Evolutionary conservation across 2,329 filamentous ascomycete species (phyloP), one percentile per base, ranked within the genome.

Genomic region (Fusarium sp.): DNA sequence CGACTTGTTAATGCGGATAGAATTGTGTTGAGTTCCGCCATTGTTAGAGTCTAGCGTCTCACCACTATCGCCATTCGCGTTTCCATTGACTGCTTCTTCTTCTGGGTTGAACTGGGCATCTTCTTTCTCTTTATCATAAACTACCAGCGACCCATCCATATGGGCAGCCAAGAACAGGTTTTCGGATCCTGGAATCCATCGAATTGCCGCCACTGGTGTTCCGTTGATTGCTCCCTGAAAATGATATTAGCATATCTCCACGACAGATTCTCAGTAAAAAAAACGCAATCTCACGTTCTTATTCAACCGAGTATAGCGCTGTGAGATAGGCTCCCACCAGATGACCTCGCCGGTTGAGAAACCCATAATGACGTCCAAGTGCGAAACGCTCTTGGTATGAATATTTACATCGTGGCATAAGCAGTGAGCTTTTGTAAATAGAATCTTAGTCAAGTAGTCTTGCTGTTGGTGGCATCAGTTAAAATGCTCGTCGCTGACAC

Each of bases 91-190:
- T 38, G 63, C 77, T 58, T 88, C 84, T 34, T 91, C 87, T 76
- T 97, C 94, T 0, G 92, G 86, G 5, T 88, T 85, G 74, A 97
- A 96, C 2, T 90, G 85, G 1, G 91, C 90, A 77, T 98, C 95
- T 69, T 98, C 95, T 78, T 96, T 97, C 76, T 98, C 95, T 81
- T 98, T 99, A 80, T 99, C 96, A 73, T 98, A 99, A 2, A 98
- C 94, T 4, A 99, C 88, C 44, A 99, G 80, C 4, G 92, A 91
- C 2, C 96, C 96, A 75, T 99, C 95, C 85, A 94, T 92, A 78
- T 98, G 95, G 13, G 94, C 92, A 13, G 95, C 95, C 45, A 99
- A 84, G 76, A 99, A 98, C 15, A 97, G 84, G 69, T 93, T 97
- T 76, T 99, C 96, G 8, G 95, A 97, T 28, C 94, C 93, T 1